These are phyloP conservation scores for Sporothrix brunneoviolacea DNA, from an alignment of 2,329 filamentous ascomycete species.

Conservation along the genomic window DNA sequence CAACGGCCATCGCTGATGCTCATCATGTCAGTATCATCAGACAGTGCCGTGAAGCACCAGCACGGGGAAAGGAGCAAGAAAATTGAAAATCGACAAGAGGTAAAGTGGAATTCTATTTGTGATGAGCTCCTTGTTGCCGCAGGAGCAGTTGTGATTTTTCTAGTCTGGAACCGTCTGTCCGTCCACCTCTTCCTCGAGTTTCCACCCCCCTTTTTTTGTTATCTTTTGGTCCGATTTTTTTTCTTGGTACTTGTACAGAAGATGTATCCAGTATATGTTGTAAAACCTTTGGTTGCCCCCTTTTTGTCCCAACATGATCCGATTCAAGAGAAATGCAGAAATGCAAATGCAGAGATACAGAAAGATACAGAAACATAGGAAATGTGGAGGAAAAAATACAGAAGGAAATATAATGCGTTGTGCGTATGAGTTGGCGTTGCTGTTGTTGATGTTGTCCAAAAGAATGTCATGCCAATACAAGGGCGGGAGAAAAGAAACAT, in stretches of 20 bases:
- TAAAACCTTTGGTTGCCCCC: background rate
- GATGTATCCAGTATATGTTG: slow-evolving; percentile 2
- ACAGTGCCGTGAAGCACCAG: too few relatives aligned
- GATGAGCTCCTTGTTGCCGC: background rate
- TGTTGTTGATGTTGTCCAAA: background rate
- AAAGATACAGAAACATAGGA: background rate
- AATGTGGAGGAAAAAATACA: too few relatives aligned
- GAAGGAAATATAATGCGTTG: too few relatives aligned
- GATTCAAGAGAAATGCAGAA: background rate
- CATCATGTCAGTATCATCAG: too few relatives aligned
- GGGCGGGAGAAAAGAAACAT: background rate
- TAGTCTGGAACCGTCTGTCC: background rate
- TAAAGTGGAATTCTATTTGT: slow-evolving; percentile 5
- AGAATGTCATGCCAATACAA: background rate
- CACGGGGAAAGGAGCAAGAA: too few relatives aligned
- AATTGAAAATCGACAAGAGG: too few relatives aligned
- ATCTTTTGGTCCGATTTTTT: background rate
- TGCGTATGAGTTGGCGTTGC: background rate
- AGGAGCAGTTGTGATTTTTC: slow-evolving; percentile 2
- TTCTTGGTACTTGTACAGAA: slow-evolving; percentile 5
- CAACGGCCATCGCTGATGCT: too few relatives aligned
- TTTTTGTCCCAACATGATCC: background rate
- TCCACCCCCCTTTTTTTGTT: background rate
- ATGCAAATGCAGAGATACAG: background rate
- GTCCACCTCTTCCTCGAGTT: background rate